Evolutionary conservation across 1,284 basidiomycete species (phyloP), one percentile per base, ranked within the genome.

Genomic region (Neonothopanus nambi): DNA sequence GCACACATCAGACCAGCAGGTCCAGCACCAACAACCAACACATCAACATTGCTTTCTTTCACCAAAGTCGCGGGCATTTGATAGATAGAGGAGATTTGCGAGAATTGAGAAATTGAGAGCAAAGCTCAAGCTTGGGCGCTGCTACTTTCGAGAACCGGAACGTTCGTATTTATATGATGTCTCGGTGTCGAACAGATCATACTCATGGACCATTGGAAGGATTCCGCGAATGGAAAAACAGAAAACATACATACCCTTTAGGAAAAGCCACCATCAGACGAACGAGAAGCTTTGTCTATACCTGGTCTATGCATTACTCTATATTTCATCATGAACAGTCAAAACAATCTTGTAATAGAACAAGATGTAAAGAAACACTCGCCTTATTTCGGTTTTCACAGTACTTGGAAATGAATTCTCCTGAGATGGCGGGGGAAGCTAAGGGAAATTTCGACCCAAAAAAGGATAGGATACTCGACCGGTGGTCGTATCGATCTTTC

Each of bases 1-100:
- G 79, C 79, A 55, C 81, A 83, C 81, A 87, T 80, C 2, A 83
- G 63, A 5, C 83, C 82, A 2, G 82, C 79, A 8, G 82, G 82
- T 36, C 81, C 81, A 9, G 79, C 80, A 20, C 81, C 81, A 24
- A 82, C 67, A 54, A 85, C 67, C 54, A 84, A 73, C 30, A 84
- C 80, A 61, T 84, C 83, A 39, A 81, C 79, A 3, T 70, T 56
- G 58, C 65, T 69, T 61, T 70, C 70, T 52, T 55, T 63, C 45
- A 50, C 57, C 20, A 63, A 8, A 15, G 15, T 21, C n/a, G 9
- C 23, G 26, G 15, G 17, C 28, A 41, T 17, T 39, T 33, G 28
- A 24, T 51, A 20, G 48, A 9, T 24, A 17, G 26, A 43, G 17
- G 20, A 7, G 35, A 36, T 33, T 15, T n/a, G n/a, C n/a, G n/a